Base-by-base conservation (phyloP, 1,284 basidiomycete genomes). In the Mrakiaceae sp. region DNA sequence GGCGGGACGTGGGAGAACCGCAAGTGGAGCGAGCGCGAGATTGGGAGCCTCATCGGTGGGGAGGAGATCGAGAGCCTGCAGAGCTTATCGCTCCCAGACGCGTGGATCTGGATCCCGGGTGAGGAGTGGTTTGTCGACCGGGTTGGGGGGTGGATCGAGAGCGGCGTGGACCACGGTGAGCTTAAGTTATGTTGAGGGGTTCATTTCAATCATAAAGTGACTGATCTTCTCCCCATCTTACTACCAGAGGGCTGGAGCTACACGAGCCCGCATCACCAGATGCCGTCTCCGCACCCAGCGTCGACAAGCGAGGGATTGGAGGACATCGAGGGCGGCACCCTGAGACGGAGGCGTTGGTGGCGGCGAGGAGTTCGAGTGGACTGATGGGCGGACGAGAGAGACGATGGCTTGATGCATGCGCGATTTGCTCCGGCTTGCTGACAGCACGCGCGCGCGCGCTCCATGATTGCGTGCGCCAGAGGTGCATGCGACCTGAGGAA, bases 21-120 rank as follows among this genome's bases (percentile, higher is more conserved):
- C 4, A 16, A 47, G 1, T 60, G 58, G 64, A 54, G 48, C n/a
- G 59, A 51, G 48, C 40, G 55, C 2, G 59, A 60, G 9, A 40
- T 60, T 3, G 56, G 54, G 10, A 53, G 56, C 11, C 27, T 49
- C 10, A 40, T 63, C 16, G 46, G 40, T 9, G 58, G 4, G 14
- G 7, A 39, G n/a, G 53, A n/a, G 47, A 43, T 14, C 50, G 27
- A 51, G 59, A 40, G 27, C 10, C 50, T 46, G 3, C 44, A 52
- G 12, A 39, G 60, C 39, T 2, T 66, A 12, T 48, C 42, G 16
- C 58, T 44, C 10, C 46, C 46, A 27, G 47, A 27, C 16, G 55
- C 16, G 10, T 66, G 64, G 64, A 40, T 39, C 10, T 66, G 64
- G 64, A 9, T 66, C 10, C 60, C 55, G 3, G 55, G 60, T 39